phyloP scores from a whole-genome alignment of 1,284 basidiomycete species.

The Athelia psychrophila region DNA sequence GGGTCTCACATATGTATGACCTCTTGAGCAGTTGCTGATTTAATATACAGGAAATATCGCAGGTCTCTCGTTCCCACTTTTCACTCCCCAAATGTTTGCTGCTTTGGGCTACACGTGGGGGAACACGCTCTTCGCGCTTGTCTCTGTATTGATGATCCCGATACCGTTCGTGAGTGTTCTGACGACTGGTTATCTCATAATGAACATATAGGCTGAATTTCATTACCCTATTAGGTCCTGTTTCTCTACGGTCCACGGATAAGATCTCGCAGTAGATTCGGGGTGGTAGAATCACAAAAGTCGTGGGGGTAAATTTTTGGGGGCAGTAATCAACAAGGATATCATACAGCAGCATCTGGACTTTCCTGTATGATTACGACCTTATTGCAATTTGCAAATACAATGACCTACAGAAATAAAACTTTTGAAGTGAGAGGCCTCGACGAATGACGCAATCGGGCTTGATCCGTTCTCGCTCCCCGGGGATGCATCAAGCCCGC shows the following conservation, averaged over 20 bases:
- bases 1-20: constrained; percentile 15
- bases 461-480: no score
- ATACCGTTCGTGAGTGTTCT: constrained; percentile 58
- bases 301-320: no score
- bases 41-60: constrained; percentile 49
- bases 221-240: constrained; percentile 41
- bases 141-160: constrained; percentile 59
- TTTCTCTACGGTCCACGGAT: constrained; percentile 64
- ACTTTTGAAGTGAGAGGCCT: no score
- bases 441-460: no score
- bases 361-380: no score
- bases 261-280: constrained; percentile 59
- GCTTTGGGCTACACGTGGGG: constrained; percentile 67
- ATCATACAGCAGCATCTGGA: no score
- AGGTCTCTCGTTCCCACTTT: constrained; percentile 61
- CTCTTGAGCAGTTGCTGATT: background rate
- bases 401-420: no score
- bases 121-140: constrained; percentile 61
- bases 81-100: constrained; percentile 61
- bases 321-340: no score
- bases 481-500: no score
- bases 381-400: no score
- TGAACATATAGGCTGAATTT: constrained; percentile 2
- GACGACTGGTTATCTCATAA: no score
- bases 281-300: background rate